Conservation (phyloP, 2,329 filamentous ascomycete species). For the Xylaria digitata region DNA sequence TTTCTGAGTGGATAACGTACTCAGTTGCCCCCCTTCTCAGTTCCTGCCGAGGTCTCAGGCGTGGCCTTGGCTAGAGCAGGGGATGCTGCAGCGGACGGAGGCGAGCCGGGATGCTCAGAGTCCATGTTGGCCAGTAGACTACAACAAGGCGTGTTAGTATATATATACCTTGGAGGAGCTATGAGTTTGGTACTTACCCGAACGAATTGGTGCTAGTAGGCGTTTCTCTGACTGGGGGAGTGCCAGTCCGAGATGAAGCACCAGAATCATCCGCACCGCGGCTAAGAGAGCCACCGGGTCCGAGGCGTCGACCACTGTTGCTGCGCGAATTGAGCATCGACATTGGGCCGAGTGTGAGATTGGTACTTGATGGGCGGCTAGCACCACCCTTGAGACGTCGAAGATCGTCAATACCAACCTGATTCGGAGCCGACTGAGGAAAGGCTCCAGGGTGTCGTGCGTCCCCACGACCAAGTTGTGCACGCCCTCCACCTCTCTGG, state of each 20-base stretch:
- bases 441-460: slow-evolving; percentile 80
- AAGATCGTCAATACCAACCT: slow-evolving; percentile 91
- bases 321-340: slow-evolving; percentile 90
- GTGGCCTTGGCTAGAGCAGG: slow-evolving; percentile 73
- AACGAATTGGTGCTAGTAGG: slow-evolving; percentile 88
- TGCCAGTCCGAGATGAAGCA: slow-evolving; percentile 88
- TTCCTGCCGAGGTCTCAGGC: slow-evolving; percentile 59
- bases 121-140: slow-evolving; percentile 71
- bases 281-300: slow-evolving; percentile 77
- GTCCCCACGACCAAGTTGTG: slow-evolving; percentile 84
- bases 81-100: slow-evolving; percentile 75
- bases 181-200: slow-evolving; percentile 72
- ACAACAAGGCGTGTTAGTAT: slow-evolving; percentile 47
- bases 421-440: slow-evolving; percentile 81
- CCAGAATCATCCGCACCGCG: slow-evolving; percentile 86
- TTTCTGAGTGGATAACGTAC: slow-evolving; percentile 50
- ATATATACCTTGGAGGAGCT: background rate
- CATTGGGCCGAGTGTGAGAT: slow-evolving; percentile 79
- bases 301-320: slow-evolving; percentile 86
- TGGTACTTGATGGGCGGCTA: slow-evolving; percentile 70
- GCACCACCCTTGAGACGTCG: slow-evolving; percentile 78
- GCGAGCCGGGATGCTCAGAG: slow-evolving; percentile 71
- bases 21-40: slow-evolving; percentile 65
- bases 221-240: slow-evolving; percentile 73
- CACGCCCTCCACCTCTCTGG: slow-evolving; percentile 77